Conservation (phyloP, 768 basidiomycete genomes). For the Lentinula edodes region DNA sequence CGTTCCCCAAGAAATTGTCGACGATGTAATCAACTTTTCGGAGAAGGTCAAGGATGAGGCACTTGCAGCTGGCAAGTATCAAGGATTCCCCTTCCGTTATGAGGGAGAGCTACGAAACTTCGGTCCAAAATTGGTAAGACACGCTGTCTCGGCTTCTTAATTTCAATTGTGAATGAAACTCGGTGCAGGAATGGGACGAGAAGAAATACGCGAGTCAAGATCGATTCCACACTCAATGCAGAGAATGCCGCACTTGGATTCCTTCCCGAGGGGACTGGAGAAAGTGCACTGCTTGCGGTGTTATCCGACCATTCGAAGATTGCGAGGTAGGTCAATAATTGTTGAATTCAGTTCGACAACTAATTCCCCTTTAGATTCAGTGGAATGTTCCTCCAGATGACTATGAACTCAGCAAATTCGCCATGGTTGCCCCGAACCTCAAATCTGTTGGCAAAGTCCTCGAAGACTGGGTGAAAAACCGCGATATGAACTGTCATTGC, state of each 20-base stretch:
- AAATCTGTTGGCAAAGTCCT: conserved; percentile 10
- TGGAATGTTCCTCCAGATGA: conserved; percentile 10
- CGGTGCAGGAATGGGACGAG: conserved; percentile 8
- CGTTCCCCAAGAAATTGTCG: conserved; percentile 11
- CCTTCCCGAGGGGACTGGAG: conserved; percentile 12
- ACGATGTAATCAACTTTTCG: conserved; percentile 11
- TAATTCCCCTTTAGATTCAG: conserved; percentile 1
- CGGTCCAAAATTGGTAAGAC: conserved; percentile 8
- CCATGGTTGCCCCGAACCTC: conserved; percentile 9
- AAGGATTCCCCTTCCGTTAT: conserved; percentile 13
- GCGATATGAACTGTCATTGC: conserved; percentile 10
- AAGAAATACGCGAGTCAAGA: conserved; percentile 8
- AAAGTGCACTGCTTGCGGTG: conserved; percentile 11
- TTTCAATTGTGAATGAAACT: neutral
- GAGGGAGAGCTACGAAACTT: conserved; percentile 9
- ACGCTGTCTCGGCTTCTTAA: neutral
- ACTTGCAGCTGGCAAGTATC: conserved; percentile 10
- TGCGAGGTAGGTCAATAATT: conserved; percentile 6
- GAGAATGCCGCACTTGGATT: conserved; percentile 8
- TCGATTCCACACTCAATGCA: conserved; percentile 11
- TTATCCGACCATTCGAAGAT: conserved; percentile 10
- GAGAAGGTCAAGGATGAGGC: conserved; percentile 11
- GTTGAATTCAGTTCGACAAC: neutral
- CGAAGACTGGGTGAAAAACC: conserved; percentile 9
- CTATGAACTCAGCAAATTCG: conserved; percentile 12